These are phyloP conservation scores for Metschnikowia orientalis DNA, from an alignment of 805 yeast species.

Conservation along the genomic window DNA sequence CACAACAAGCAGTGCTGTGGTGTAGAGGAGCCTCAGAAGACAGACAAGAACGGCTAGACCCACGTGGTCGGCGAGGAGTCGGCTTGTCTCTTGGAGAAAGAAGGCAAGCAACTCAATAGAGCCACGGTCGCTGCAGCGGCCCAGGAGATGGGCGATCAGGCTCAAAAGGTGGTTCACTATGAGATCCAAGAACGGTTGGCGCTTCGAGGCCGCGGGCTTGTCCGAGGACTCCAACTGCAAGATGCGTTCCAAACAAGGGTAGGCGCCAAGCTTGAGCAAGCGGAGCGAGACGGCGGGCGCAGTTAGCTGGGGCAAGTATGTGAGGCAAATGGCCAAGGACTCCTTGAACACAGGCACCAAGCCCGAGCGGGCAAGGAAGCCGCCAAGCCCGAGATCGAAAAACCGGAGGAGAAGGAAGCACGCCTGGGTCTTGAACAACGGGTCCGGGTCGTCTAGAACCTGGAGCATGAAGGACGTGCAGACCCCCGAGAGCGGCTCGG, in stretches of 20 bases:
- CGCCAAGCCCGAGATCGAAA: conserved; percentile 8
- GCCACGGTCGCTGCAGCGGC: conserved; percentile 12
- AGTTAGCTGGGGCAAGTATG: conserved; percentile 27
- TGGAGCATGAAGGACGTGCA: conserved; percentile 32
- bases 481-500: conserved; percentile 8
- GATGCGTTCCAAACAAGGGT: conserved; percentile 17
- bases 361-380: conserved; percentile 23
- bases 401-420: conserved; percentile 18
- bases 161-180: conserved; percentile 22
- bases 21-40: conserved; percentile 25
- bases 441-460: conserved; percentile 32
- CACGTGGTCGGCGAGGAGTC: conserved; percentile 8
- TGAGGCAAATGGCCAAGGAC: conserved; percentile 21
- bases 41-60: conserved; percentile 20
- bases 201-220: too few species aligned
- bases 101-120: conserved; percentile 13
- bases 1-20: conserved; percentile 28
- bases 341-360: conserved; percentile 25
- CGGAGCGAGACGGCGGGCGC: conserved; percentile 19
- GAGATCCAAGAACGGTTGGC: conserved; percentile 23
- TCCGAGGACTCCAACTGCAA: conserved; percentile 6
- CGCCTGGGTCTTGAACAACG: conserved; percentile 25
- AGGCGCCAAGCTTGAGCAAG: conserved; percentile 21
- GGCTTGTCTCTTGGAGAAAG: conserved; percentile 18
- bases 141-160: conserved; percentile 23